Conservation (phyloP, 495 filamentous ascomycete species). For the Neurospora sp. region DNA sequence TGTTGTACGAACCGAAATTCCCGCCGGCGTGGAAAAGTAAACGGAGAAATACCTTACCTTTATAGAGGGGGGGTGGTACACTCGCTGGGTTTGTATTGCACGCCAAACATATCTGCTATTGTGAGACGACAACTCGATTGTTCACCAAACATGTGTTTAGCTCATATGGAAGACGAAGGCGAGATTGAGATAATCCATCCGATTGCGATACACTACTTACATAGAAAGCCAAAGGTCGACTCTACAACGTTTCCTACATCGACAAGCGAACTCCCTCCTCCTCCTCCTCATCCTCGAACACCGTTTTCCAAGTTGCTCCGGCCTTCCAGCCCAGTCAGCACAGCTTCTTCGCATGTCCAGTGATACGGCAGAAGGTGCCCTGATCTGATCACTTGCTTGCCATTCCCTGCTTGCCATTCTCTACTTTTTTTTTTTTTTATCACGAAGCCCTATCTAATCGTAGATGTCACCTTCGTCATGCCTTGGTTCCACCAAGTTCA, state of each 20-base stretch:
- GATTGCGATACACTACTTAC: too few species aligned
- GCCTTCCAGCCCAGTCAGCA: too few species aligned
- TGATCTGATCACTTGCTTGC: too few species aligned
- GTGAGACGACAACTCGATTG: background rate
- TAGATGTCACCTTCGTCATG: background rate
- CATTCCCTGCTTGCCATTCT: too few species aligned
- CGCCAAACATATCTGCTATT: background rate
- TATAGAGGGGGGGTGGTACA: background rate
- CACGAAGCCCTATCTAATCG: background rate
- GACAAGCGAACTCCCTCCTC: background rate
- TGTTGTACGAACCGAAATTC: background rate
- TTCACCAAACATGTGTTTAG: background rate
- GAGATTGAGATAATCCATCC: background rate
- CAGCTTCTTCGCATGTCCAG: too few species aligned
- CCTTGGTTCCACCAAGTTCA: background rate
- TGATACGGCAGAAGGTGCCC: too few species aligned
- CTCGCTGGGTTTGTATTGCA: too few species aligned
- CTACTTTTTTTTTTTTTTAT: too few species aligned
- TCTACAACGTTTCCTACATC: background rate
- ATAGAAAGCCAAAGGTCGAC: background rate
- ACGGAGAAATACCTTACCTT: background rate
- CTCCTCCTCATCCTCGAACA: background rate
- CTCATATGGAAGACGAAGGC: background rate
- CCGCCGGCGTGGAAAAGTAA: background rate
- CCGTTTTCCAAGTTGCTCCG: too few species aligned